Conservation (phyloP, 176 grass and related monocot species). For the Musa beccarii region DNA sequence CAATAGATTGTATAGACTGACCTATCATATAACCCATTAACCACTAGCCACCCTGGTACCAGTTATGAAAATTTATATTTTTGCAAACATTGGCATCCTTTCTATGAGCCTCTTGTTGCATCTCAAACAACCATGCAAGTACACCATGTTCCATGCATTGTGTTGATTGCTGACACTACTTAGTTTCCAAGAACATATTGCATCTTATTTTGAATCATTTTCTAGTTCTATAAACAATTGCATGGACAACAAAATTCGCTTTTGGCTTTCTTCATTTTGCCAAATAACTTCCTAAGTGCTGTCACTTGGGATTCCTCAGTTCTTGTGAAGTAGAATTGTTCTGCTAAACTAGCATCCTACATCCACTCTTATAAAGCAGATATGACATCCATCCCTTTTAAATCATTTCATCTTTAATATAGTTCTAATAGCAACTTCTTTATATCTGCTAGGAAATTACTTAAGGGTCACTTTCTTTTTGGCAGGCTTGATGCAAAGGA, state of each 20-base stretch:
- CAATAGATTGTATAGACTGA: no score
- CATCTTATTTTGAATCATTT: no score
- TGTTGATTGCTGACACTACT: no score
- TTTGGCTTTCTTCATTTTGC: neutral
- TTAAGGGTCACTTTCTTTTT: neutral
- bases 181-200: no score
- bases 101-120: no score
- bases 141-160: no score
- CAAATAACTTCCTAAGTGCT: neutral
- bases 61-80: no score
- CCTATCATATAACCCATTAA: no score
- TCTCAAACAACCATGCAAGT: no score
- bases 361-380: neutral
- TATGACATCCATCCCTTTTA: neutral
- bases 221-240: neutral
- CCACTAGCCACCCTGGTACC: no score
- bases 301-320: neutral
- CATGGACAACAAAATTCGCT: neutral
- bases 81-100: no score
- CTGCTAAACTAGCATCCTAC: neutral
- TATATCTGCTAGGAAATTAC: neutral
- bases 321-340: neutral
- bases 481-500: slow-evolving; percentile 26
- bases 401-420: neutral
- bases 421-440: neutral